A percentile compares a stretch with the other conserved stretches of the same genome.
Conservation (phyloP, 352 stramenopile species). For the Phytophthora meadii region DNA sequence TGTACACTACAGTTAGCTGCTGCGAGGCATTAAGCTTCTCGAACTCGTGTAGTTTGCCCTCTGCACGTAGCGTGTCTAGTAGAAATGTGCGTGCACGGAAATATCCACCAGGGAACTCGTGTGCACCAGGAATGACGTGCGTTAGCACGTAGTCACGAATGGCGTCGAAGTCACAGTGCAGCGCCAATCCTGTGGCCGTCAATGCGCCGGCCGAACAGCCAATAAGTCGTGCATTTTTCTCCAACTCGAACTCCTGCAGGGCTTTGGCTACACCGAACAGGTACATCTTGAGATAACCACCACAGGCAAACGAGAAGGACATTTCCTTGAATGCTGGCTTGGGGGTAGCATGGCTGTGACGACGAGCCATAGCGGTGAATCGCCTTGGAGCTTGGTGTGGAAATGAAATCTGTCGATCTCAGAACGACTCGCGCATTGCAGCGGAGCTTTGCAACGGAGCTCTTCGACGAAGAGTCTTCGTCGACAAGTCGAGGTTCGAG, state of each 20-base stretch:
- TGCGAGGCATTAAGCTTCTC: constrained; percentile 54
- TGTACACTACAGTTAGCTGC: constrained; percentile 76
- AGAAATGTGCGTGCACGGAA: constrained; percentile 78
- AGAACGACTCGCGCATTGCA: not conserved
- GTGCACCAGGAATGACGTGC: constrained; percentile 61
- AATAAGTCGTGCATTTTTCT: constrained; percentile 68
- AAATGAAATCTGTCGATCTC: constrained; percentile 22
- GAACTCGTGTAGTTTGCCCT: constrained; percentile 55
- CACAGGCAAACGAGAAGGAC: constrained; percentile 86
- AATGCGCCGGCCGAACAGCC: constrained; percentile 82
- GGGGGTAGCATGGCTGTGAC: not conserved
- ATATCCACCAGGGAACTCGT: constrained; percentile 50
- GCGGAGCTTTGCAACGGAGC: too few relatives aligned
- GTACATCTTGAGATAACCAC: constrained; percentile 91
- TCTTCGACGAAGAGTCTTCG: too few relatives aligned
- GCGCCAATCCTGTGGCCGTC: constrained; percentile 69
- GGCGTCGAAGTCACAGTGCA: constrained; percentile 76
- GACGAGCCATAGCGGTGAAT: constrained; percentile 10
- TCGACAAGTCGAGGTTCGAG: too few relatives aligned
- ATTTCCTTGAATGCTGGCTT: constrained; percentile 13
- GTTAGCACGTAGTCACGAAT: constrained; percentile 70
- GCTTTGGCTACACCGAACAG: constrained; percentile 88
- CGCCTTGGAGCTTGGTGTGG: not conserved
- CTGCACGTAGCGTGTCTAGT: constrained; percentile 45
- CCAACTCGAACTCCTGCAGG: constrained; percentile 76